Base-by-base conservation (phyloP, 2,329 filamentous ascomycete species). In the Fusarium nematophilum region DNA sequence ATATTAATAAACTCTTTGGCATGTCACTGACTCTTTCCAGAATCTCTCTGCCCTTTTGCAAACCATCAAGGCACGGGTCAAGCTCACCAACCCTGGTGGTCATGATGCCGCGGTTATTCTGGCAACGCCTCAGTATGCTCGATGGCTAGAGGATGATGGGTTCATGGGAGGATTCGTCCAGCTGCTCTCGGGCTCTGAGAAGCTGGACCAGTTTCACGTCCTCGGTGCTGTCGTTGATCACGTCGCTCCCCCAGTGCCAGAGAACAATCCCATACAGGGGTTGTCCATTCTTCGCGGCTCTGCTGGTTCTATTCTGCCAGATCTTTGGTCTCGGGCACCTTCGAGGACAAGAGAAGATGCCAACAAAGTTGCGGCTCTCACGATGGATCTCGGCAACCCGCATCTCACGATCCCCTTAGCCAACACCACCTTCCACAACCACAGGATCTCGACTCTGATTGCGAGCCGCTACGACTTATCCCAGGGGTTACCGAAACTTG, bases 371-470 rank as follows among this genome's bases (percentile, higher is more conserved):
- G 72, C 80, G 8, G 77, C 76, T 13, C 65, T 85, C 6, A 77
- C 75, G 0, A 76, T 83, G 42, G 57, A 73, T 14, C 67, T 80
- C 13, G 76, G 75, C 7, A 66, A 57, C 36, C 68, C 70, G 9
- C 71, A 74, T 3, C 72, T 83, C 48, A 85, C 81, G 6, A 54
- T 93, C 2, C 91, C 91, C 2, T 77, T 95, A 21, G 88, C 91
- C 33, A 91, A 92, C 68, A 96, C 92, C 0, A 77, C 92, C 6
- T 95, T 95, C 69, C 84, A 87, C 31, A 94, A 88, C 57, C 89
- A 87, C 38, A 80, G 78, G 21, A 78, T 78, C 1, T 87, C 87
- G 3, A 90, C 86, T 2, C 74, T 91, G 7, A 69, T 83, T 23
- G 75, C 78, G 2, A 69, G 70, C 9, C 65, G 70, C 9, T 73